Evolutionary conservation across 1,284 basidiomycete species (phyloP), one percentile per base, ranked within the genome.

Genomic region (Ustilago tritici): DNA sequence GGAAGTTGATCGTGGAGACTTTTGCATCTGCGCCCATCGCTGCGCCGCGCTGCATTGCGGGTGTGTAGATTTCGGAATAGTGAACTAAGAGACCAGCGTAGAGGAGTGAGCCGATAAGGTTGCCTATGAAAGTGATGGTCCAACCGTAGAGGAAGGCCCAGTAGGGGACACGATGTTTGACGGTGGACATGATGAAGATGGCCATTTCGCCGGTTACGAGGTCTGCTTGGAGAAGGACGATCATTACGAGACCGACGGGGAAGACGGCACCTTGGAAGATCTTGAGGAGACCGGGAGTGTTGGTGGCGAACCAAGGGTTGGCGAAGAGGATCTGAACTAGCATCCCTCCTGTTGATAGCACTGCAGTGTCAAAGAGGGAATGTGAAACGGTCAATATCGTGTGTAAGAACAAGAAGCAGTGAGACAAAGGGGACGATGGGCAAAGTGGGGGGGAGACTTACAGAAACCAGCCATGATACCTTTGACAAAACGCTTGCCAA

Each of bases 91-190:
- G 87, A 14, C 89, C 91, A 3, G 88, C 91, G 78, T 92, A 92
- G 87, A 92, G 91, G 12, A 93, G 87, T 69, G 91, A 91, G 40
- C 92, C 92, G 19, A 87, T 87, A 17, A 93, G 88, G 79, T 93
- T 93, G 31, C 92, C 92, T 69, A 92, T 90, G 19, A 90, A 89
- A 10, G 92, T 92, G 92, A 87, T 82, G 28, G 83, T 32, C 86
- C 86, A 87, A 57, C 85, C 80, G 46, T 78, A 69, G n/a, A 80
- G 57, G 64, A 76, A 82, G 2, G 72, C 80, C 79, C 80, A 82
- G 49, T 54, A 55, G 14, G 80, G 80, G 0, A 82, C 80, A 9
- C 71, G 70, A 36, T 79, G 68, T 52, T 82, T 82, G 28, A 79
- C 31, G 5, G 79, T 82, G 12, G 79, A 38, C 65, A 79, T 73